Base-by-base conservation (phyloP, 257 asterid species). In the Nicotiana noctiflora region DNA sequence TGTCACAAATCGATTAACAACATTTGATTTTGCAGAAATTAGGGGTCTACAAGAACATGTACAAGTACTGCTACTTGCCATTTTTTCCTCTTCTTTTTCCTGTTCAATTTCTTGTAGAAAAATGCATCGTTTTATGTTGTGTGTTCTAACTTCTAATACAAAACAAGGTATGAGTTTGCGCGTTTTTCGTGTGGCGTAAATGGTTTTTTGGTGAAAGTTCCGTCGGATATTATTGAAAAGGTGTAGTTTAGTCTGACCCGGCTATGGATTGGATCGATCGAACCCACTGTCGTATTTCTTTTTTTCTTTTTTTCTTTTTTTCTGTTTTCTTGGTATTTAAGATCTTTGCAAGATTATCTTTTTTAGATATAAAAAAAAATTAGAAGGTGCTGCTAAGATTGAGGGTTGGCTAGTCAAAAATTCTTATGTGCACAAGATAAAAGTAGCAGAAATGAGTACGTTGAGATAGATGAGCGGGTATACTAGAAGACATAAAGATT, bases 11-110 rank as follows among this genome's bases (percentile, higher is more conserved):
- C 9, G 32, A 32, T 46, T 46, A 34, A 19, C 19, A 57, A 44
- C n/a, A 32, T 19, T 21, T 37, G 46, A 81, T 32, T 37, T 60
- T 40, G 52, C 19, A 61, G 51, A 18, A 81, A 81, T 37, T 56
- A 81, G 21, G 34, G 84, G 84, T 57, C 64, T 72, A n/a, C 68
- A 11, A 59, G 63, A 81, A 59, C 81, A 56, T 23, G 72, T 21
- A 46, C 44, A 57, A 63, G 18, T 78, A 59, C 74, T 14, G 2
- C 59, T 32, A 37, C 60, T 34, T 12, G 23, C 4, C 79, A 74
- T 74, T 19, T 78, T 72, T 53, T 31, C 40, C 63, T 21, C n/a
- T 8, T 3, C 12, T 5, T 18, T 37, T 13, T 44, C 12, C 2
- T 6, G 56, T 77, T 77, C 13, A 18, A 34, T 34, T 77, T 77